Evolutionary conservation across 164 flowering plant genomes (phyloP).

Genomic region (Pachysandra terminalis): DNA sequence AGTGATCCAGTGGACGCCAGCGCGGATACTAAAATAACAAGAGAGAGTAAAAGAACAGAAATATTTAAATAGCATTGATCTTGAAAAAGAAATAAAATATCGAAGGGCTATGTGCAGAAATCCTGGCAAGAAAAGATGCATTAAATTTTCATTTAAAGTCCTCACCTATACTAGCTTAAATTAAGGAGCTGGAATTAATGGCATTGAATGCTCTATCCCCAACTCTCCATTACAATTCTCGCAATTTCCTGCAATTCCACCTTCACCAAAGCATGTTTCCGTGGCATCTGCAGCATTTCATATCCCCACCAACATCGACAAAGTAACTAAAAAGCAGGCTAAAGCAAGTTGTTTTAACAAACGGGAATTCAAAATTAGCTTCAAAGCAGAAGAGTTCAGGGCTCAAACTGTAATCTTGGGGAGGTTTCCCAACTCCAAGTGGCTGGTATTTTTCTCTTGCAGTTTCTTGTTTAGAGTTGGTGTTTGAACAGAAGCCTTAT

Average conservation of each 20-base stretch:
- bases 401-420: not conserved
- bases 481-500: not conserved
- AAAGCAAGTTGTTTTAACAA: not conserved
- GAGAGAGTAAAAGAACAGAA: not conserved
- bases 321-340: not conserved
- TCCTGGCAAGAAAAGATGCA: conserved; percentile 45
- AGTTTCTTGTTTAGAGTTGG: not conserved
- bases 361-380: not conserved
- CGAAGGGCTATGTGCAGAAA: conserved; percentile 26
- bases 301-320: not conserved
- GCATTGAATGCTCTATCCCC: conserved; percentile 28
- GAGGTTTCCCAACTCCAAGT: not conserved
- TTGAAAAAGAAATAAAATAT: not conserved
- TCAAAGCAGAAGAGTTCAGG: not conserved
- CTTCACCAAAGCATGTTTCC: conserved; percentile 10
- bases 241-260: conserved; percentile 11
- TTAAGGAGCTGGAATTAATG: conserved; percentile 40
- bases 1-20: too few relatives aligned
- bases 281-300: not conserved
- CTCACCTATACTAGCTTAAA: conserved; percentile 75
- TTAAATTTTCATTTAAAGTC: conserved; percentile 55
- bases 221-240: conserved; percentile 27
- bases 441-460: not conserved
- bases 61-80: not conserved
- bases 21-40: not conserved